Percentiles rank a stretch among this genome's conserved stretches.
Evolutionary conservation across 2,329 filamentous ascomycete species (phyloP).

Genomic region (Aspergillus intermedius): DNA sequence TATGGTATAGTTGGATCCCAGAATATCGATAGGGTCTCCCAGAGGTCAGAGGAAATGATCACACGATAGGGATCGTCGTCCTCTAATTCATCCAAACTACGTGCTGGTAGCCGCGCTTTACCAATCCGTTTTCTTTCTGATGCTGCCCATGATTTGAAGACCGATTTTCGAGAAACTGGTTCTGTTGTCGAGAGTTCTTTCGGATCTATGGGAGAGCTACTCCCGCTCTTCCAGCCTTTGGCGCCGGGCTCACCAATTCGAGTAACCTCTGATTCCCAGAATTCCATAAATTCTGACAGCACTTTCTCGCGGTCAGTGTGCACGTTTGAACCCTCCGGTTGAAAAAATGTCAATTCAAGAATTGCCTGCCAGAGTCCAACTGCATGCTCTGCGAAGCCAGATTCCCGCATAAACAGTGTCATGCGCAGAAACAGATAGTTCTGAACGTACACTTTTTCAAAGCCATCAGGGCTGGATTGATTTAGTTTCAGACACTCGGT

Average conservation of each 20-base stretch:
- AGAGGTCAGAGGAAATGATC: constrained; percentile 71
- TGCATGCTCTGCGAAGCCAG: constrained; percentile 71
- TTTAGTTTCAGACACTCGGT: constrained; percentile 49
- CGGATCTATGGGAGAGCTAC: constrained; percentile 27
- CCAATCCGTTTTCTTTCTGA: constrained; percentile 49
- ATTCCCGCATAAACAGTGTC: constrained; percentile 67
- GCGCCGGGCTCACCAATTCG: constrained; percentile 69
- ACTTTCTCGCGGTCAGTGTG: constrained; percentile 6
- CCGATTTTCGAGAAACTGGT: constrained; percentile 16
- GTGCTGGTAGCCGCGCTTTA: constrained; percentile 57
- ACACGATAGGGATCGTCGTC: constrained; percentile 79
- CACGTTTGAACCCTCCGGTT: constrained; percentile 37
- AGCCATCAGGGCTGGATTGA: constrained; percentile 11
- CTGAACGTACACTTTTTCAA: constrained; percentile 34
- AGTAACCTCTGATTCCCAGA: constrained; percentile 80
- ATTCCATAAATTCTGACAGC: constrained; percentile 54
- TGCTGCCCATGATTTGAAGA: constrained; percentile 41
- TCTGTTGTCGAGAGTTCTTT: constrained; percentile 18
- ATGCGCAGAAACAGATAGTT: constrained; percentile 68
- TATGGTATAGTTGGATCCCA: constrained; percentile 7
- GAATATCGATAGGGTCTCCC: constrained; percentile 49
- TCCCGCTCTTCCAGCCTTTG: constrained; percentile 56
- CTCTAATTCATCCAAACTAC: constrained; percentile 65
- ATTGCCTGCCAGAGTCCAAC: constrained; percentile 76
- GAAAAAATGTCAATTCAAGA: constrained; percentile 64